Conservation (phyloP, 2,329 filamentous ascomycete species). For the Ophiostoma triangulosporum region DNA sequence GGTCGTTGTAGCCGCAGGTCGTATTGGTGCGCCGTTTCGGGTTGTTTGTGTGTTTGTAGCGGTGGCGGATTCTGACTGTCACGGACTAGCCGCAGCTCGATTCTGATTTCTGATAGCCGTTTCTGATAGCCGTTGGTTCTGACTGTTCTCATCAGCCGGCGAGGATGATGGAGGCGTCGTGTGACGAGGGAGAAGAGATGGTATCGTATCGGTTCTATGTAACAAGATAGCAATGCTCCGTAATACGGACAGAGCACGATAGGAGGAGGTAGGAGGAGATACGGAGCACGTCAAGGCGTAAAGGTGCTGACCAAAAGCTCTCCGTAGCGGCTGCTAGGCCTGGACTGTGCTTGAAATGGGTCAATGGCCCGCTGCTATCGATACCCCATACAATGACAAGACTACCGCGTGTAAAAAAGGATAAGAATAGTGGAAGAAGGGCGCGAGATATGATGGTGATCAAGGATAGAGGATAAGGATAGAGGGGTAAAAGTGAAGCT, state of each 20-base stretch:
- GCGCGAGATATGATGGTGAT: not conserved
- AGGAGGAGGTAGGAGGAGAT: not conserved
- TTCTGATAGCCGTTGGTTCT: too few species aligned
- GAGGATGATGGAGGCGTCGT: not conserved
- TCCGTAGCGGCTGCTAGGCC: too few species aligned
- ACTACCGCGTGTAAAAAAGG: not conserved
- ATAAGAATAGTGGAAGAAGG: not conserved
- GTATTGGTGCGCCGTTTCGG: not conserved
- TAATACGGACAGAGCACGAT: not conserved
- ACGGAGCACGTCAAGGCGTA: not conserved
- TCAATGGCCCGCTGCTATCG: not conserved
- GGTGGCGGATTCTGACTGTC: not conserved
- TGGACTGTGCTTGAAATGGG: not conserved
- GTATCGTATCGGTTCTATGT: too few species aligned
- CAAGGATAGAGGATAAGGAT: not conserved
- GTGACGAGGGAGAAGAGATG: not conserved
- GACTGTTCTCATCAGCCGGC: not conserved
- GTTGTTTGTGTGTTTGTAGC: not conserved
- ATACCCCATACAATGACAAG: not conserved
- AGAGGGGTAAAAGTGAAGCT: not conserved
- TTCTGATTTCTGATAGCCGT: not conserved
- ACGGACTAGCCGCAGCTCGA: not conserved
- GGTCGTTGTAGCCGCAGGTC: not conserved
- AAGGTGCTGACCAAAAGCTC: too few species aligned
- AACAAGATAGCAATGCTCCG: too few species aligned